These are phyloP conservation scores for Yamadazyma phyllophila DNA, from an alignment of 805 yeast genomes.

Conservation along the genomic window DNA sequence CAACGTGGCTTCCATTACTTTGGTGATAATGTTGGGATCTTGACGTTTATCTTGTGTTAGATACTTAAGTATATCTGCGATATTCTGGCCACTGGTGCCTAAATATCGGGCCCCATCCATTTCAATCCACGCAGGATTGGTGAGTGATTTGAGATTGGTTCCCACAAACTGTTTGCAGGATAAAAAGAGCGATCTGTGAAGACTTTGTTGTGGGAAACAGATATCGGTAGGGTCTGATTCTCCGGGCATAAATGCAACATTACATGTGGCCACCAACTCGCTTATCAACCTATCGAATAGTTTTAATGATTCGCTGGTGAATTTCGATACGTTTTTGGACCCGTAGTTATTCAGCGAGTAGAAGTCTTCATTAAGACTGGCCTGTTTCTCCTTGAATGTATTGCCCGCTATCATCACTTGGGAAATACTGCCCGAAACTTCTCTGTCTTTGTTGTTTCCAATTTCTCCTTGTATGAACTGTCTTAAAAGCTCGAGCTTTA, in stretches of 20 bases:
- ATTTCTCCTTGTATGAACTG: constrained; percentile 74
- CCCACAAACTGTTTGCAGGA: constrained; percentile 41
- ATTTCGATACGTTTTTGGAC: constrained; percentile 52
- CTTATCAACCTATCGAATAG: constrained; percentile 59
- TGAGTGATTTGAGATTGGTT: constrained; percentile 22
- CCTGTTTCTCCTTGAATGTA: constrained; percentile 43
- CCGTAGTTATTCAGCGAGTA: constrained; percentile 46
- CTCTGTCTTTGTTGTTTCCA: constrained; percentile 28
- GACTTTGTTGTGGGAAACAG: constrained; percentile 84
- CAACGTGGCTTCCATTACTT: constrained; percentile 60
- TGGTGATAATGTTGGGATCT: constrained; percentile 40
- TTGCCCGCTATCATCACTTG: constrained; percentile 73
- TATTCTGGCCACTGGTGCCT: constrained; percentile 83
- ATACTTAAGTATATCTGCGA: constrained; percentile 75
- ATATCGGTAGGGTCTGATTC: constrained; percentile 78
- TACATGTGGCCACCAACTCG: constrained; percentile 56
- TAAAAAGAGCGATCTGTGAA: constrained; percentile 74
- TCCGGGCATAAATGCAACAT: constrained; percentile 85
- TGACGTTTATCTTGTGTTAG: constrained; percentile 27
- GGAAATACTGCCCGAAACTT: constrained; percentile 32
- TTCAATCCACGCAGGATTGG: constrained; percentile 75
- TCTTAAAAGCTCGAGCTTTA: constrained; percentile 54
- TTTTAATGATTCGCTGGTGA: constrained; percentile 45
- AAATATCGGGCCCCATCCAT: constrained; percentile 51
- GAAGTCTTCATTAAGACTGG: constrained; percentile 25